Percentiles rank a stretch among this genome's conserved stretches.
Conservation (phyloP, 2,329 filamentous ascomycete species). For the Verticillium longisporum region DNA sequence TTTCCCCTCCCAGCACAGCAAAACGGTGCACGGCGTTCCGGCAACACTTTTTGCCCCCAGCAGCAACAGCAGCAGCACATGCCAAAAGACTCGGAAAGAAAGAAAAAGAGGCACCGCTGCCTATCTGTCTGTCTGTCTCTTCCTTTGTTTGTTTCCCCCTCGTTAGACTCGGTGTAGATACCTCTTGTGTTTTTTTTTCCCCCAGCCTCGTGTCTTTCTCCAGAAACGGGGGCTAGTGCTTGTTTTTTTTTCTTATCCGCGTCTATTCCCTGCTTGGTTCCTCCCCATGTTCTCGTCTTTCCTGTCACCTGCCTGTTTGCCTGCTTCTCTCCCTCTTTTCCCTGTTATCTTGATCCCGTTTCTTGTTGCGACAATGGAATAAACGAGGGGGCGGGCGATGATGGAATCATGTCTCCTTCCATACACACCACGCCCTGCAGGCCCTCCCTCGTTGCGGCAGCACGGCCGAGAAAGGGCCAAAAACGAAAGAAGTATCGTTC, state of each 20-base stretch:
- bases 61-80: no score
- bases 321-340: no score
- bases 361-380: no score
- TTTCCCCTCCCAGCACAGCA: constrained; percentile 12
- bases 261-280: not conserved
- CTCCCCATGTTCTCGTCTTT: no score
- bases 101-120: not conserved
- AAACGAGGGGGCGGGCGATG: not conserved
- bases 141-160: not conserved
- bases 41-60: not conserved
- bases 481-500: no score
- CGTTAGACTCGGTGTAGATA: not conserved
- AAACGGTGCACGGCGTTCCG: constrained; percentile 15
- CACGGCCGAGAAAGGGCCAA: not conserved
- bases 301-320: no score
- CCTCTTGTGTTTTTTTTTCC: not conserved
- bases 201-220: no score
- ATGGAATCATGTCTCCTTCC: not conserved
- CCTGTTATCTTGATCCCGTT: no score
- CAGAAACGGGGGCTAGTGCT: not conserved
- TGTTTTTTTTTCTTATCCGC: no score
- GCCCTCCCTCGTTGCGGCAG: not conserved
- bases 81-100: not conserved
- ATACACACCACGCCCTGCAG: not conserved
- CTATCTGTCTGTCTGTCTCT: no score